Percentiles rank a stretch among this genome's conserved stretches.
Conservation (phyloP, 1,139 yeast genomes). For the Taphrina wiesneri region DNA sequence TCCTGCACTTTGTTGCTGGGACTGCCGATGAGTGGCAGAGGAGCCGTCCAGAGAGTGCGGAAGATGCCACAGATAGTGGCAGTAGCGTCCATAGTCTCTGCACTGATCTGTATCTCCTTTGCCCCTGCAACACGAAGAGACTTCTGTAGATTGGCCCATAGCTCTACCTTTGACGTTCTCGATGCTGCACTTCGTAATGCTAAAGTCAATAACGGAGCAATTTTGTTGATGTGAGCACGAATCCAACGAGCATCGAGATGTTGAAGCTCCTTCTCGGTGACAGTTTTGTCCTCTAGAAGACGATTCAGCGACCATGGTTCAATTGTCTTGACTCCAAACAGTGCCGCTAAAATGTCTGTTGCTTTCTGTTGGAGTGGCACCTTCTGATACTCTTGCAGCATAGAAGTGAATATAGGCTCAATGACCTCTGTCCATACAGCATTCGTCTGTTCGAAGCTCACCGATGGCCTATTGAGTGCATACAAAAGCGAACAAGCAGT, state of each 20-base stretch:
- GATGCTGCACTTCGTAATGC: constrained; percentile 10
- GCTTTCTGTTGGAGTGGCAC: constrained; percentile 10
- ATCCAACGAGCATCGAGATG: constrained; percentile 34
- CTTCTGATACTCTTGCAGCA: constrained; percentile 16
- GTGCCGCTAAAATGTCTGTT: constrained; percentile 3
- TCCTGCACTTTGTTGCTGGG: not conserved
- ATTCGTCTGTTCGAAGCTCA: constrained; percentile 4
- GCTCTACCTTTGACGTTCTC: not conserved
- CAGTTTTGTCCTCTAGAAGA: constrained; percentile 16
- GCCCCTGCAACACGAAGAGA: constrained; percentile 28
- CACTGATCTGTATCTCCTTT: constrained; percentile 34
- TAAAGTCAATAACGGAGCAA: constrained; percentile 1
- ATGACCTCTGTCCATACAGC: constrained; percentile 30
- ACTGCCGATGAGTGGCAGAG: constrained; percentile 3
- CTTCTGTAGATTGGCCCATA: constrained; percentile 23
- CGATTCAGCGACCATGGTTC: constrained; percentile 35
- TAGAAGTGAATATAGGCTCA: constrained; percentile 1
- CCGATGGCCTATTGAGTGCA: constrained; percentile 24
- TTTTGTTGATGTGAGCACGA: constrained; percentile 25
- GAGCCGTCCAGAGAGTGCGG: constrained; percentile 7
- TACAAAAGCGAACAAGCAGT: constrained; percentile 32
- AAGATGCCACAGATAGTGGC: constrained; percentile 3
- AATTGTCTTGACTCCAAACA: constrained; percentile 11
- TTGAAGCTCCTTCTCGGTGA: constrained; percentile 7
- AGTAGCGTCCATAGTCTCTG: constrained; percentile 34